phyloP scores from a whole-genome alignment of 2,329 filamentous ascomycete species.

The Diaporthe nobilis region DNA sequence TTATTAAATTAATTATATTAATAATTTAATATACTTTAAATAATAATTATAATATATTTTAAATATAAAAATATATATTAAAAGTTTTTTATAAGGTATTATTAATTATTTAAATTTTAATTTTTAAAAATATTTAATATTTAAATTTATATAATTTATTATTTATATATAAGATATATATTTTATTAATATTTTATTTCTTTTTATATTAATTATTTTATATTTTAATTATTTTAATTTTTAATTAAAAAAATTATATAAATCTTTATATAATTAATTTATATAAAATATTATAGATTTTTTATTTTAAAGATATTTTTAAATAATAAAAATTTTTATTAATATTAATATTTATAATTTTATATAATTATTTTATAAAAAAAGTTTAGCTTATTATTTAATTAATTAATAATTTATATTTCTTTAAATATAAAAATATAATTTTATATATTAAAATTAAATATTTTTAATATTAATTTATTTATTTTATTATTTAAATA shows the following conservation, averaged over 20 bases:
- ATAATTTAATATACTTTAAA: neutral
- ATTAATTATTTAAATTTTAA: neutral
- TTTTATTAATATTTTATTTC: neutral
- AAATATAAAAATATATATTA: neutral
- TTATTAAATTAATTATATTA: neutral
- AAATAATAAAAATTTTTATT: neutral
- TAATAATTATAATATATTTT: neutral
- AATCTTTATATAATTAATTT: too few relatives aligned
- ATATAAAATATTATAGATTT: neutral
- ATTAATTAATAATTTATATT: neutral
- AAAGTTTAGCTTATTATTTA: neutral
- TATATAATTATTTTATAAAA: neutral
- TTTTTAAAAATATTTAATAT: neutral
- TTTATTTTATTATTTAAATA: neutral
- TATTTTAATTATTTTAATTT: neutral
- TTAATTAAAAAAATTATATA: neutral
- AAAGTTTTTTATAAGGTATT: neutral
- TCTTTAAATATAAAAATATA: slow-evolving; percentile 2
- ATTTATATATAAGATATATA: neutral
- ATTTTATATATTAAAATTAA: neutral
- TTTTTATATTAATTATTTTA: neutral
- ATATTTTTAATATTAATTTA: neutral
- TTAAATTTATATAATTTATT: neutral
- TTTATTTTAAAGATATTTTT: neutral
- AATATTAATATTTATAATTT: neutral